Base-by-base conservation (phyloP, 2,329 filamentous ascomycete genomes). In the Neocatenulostroma microsporum region DNA sequence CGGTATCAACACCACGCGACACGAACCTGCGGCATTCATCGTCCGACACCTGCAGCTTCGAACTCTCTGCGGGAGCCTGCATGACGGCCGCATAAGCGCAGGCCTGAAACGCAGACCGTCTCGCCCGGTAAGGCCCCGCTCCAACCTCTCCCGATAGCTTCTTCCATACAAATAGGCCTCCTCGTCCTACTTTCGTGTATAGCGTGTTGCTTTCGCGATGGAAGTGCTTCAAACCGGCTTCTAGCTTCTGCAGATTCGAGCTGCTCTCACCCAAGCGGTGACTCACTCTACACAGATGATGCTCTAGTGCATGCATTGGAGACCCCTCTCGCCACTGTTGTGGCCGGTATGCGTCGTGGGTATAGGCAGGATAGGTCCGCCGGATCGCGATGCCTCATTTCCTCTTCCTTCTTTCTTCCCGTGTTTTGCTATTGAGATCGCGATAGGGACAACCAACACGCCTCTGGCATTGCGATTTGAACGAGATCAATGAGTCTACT, bases 401-500 rank as follows among this genome's bases (percentile, higher is more conserved):
- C n/a, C 20, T 37, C 34, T 24, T 38, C 34, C n/a, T 26, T 42
- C 20, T 21, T 28, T 24, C 34, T 35, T n/a, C 44, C 34, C 41
- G 29, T 28, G 34, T 29, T 40, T 39, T 41, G 34, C 30, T 25
- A 38, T 41, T 40, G 30, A 37, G 37, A 50, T 49, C 43, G 40
- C 40, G 36, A 42, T 45, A 40, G 29, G n/a, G 23, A 28, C 12
- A 14, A 20, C 17, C 15, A 36, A 18, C 19, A 37, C 23, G 37
- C 30, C 25, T 34, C 31, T 26, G 29, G 44, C 27, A 25, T 35
- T 18, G 29, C 13, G 9, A 31, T 34, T 36, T 34, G 36, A 20
- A 36, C 32, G 38, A 40, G 24, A 17, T 47, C 41, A 35, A 51
- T 53, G 49, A 45, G 27, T 40, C 30, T 26, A 41, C 31, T 39